Percentiles rank a stretch among this genome's conserved stretches.
Conservation (phyloP, 306 rosid species). For the Sesbania bispinosa region DNA sequence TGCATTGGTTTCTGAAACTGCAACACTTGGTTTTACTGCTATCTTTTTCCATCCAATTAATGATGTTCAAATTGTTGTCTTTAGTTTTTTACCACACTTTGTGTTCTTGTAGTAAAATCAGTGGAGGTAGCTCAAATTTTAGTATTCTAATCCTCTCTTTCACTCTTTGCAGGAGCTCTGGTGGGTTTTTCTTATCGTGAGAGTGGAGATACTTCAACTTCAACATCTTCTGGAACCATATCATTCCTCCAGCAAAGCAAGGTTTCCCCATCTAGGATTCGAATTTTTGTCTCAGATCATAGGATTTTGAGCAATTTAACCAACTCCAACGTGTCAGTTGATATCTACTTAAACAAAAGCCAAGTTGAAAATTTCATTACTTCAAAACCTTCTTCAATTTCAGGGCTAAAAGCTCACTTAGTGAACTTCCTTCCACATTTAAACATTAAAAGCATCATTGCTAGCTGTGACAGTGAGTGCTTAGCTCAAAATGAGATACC, state of each 20-base stretch:
- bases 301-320: slow-evolving; percentile 37
- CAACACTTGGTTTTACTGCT: background rate
- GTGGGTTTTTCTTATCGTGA: slow-evolving; percentile 53
- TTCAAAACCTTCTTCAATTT: no score
- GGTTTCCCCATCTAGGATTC: slow-evolving; percentile 44
- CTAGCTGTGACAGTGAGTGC: slow-evolving; percentile 35
- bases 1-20: slow-evolving; percentile 18
- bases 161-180: slow-evolving; percentile 42
- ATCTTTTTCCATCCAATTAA: background rate
- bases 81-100: background rate
- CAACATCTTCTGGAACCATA: slow-evolving; percentile 30
- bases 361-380: slow-evolving; percentile 27
- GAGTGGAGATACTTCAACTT: slow-evolving; percentile 34
- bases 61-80: background rate
- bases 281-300: slow-evolving; percentile 43
- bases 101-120: background rate
- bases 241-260: slow-evolving; percentile 42
- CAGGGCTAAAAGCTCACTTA: slow-evolving; percentile 43
- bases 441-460: slow-evolving; percentile 43
- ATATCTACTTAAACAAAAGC: slow-evolving; percentile 51
- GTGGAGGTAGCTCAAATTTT: background rate
- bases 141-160: background rate
- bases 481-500: slow-evolving; percentile 33
- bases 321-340: slow-evolving; percentile 40
- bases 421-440: slow-evolving; percentile 33